Percentiles rank a stretch among this genome's conserved stretches.
These are phyloP conservation scores for Flaveria ramosissima DNA, from an alignment of 129 eudicot species.

Conservation along the genomic window DNA sequence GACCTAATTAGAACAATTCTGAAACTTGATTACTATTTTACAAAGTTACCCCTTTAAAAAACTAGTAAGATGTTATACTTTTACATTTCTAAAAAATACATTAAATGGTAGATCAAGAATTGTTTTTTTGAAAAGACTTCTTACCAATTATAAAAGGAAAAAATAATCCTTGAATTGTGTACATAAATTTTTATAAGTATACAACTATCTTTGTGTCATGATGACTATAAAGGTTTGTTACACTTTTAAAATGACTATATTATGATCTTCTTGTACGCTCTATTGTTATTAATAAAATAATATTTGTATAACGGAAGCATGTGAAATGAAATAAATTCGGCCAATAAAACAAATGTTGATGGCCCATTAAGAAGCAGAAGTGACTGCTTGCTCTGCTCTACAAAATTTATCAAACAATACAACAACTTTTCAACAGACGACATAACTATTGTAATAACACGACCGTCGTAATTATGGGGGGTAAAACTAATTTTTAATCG, in stretches of 20 bases:
- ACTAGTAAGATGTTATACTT: neutral
- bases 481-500: neutral
- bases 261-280: too few relatives aligned
- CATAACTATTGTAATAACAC: conserved; percentile 22
- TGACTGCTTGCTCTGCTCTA: conserved; percentile 26
- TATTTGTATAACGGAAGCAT: neutral
- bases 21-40: too few relatives aligned
- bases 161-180: neutral
- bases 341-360: conserved; percentile 25
- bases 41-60: too few relatives aligned
- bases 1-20: too few relatives aligned
- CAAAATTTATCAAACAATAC: conserved; percentile 12
- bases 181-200: neutral
- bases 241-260: neutral
- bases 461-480: neutral
- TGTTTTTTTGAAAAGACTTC: neutral
- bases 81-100: neutral
- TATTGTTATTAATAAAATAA: too few relatives aligned
- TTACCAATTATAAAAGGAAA: neutral
- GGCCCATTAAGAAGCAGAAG: conserved; percentile 36
- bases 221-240: neutral
- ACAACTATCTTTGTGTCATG: neutral
- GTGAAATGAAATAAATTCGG: conserved; percentile 3
- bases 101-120: neutral
- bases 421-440: conserved; percentile 18